Evolutionary conservation across 768 basidiomycete species (phyloP).

Genomic region (Collybia nuda): DNA sequence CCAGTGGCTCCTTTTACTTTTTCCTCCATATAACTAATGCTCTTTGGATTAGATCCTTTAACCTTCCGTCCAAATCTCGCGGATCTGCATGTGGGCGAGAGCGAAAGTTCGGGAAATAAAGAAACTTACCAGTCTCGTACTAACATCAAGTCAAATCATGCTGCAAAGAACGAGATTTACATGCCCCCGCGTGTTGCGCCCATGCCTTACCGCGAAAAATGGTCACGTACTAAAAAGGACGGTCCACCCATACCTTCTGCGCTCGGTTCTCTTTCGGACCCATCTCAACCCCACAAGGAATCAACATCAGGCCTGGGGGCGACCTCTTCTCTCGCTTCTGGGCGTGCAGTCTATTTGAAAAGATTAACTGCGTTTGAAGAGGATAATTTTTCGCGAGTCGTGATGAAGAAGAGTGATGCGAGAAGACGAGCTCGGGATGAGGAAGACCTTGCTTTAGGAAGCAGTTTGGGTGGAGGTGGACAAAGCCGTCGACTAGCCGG

Average conservation of each 20-base stretch:
- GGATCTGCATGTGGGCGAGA: constrained; percentile 51
- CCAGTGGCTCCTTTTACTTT: constrained; percentile 14
- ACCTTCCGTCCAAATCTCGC: constrained; percentile 90
- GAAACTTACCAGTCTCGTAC: neutral
- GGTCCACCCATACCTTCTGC: constrained; percentile 64
- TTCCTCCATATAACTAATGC: neutral
- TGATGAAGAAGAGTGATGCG: constrained; percentile 88
- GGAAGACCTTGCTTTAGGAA: constrained; percentile 85
- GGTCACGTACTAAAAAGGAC: constrained; percentile 49
- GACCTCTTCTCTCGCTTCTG: constrained; percentile 54
- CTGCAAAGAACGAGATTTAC: constrained; percentile 54
- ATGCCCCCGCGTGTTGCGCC: constrained; percentile 88
- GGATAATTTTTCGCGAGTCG: constrained; percentile 87
- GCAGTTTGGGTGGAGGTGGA: constrained; percentile 44
- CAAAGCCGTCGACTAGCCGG: constrained; percentile 56
- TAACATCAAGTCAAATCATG: neutral
- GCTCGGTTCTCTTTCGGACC: constrained; percentile 64
- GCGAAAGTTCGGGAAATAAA: constrained; percentile 13
- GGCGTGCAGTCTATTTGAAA: constrained; percentile 77
- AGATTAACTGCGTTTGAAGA: constrained; percentile 90
- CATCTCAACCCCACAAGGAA: constrained; percentile 68
- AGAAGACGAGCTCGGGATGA: constrained; percentile 76
- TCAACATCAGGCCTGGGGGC: constrained; percentile 72
- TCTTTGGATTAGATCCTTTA: constrained; percentile 66
- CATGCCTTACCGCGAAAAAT: constrained; percentile 68